Evolutionary conservation across 306 rosid genomes (phyloP), one percentile per base, ranked within the genome.

Genomic region (Lablab purpureus): DNA sequence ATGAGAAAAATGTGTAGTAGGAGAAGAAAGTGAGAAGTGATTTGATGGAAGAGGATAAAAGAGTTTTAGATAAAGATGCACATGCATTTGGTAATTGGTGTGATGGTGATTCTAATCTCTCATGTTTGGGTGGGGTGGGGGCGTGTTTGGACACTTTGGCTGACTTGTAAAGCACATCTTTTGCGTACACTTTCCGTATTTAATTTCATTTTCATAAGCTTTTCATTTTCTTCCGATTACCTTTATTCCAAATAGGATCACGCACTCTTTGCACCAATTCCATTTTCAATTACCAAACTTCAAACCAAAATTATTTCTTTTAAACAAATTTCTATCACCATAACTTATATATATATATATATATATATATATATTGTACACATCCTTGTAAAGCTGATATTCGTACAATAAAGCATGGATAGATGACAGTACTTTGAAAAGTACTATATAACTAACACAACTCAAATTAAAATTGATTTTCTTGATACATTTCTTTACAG

Each of bases 151-250:
- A 11, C 17, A 14, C 0, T 59, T 59, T 21, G 8, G 25, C 55
- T 66, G 43, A 83, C 71, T 47, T 73, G 83, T 34, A 65, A 83
- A 72, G 51, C 67, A 59, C 2, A 1, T 17, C 14, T 23, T 52
- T 73, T n/a, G 11, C 15, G 41, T 66, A 73, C 80, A 19, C 76
- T 78, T 83, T 83, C 80, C 66, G 59, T 40, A 41, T 65, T 37
- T 78, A 13, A 45, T 23, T 64, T 54, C 51, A 18, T 70, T 60
- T 27, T 41, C 73, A 23, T 30, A 73, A 9, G 21, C 58, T 69
- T 63, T 63, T 64, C 4, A 30, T 75, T 75, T 32, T 58, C 60
- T 74, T 58, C 0, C n/a, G n/a, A n/a, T n/a, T 19, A 27, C 74
- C 74, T 75, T 47, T 68, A 0, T 63, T 72, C 5, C 23, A 27